A percentile compares a stretch with the other conserved stretches of the same genome.
Evolutionary conservation across 2,329 filamentous ascomycete genomes (phyloP).

Genomic region (Aspergillus sp.): DNA sequence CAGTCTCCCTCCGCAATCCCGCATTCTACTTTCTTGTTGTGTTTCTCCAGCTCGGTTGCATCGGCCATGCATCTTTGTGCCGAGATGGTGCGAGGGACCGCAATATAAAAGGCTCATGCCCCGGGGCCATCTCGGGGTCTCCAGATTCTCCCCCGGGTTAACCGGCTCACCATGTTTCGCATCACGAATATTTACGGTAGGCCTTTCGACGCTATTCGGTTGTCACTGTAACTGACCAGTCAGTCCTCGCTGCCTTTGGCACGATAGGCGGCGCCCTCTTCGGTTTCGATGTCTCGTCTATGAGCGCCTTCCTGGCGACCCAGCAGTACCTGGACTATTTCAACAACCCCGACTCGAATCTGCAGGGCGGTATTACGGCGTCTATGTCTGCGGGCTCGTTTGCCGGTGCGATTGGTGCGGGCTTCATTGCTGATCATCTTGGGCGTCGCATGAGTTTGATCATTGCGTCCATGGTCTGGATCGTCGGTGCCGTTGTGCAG

Average conservation of each 20-base stretch:
- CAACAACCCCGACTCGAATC: conserved; percentile 43
- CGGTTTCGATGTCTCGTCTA: conserved; percentile 57
- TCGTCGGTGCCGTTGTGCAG: conserved; percentile 35
- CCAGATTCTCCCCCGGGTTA: no score
- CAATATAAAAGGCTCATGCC: no score
- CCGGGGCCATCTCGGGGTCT: no score
- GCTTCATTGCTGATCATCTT: conserved; percentile 34
- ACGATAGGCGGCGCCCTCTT: conserved; percentile 58
- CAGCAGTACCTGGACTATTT: conserved; percentile 57
- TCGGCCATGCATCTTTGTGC: no score
- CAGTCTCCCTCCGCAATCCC: no score
- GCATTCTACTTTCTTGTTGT: no score
- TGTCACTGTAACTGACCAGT: no score
- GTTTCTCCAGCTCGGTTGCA: no score
- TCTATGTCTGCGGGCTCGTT: conserved; percentile 71
- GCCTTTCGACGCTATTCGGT: no score
- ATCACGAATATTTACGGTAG: no score
- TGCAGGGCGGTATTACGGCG: conserved; percentile 59
- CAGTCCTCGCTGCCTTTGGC: conserved; percentile 55
- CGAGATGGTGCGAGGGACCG: no score
- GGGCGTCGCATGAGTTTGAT: conserved; percentile 45
- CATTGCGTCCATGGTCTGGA: conserved; percentile 33
- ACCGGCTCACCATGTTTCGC: no score
- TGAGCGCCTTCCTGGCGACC: conserved; percentile 50
- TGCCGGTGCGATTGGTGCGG: conserved; percentile 55